Evolutionary conservation across 2,329 filamentous ascomycete genomes (phyloP), one percentile per base, ranked within the genome.

Genomic region (Mycocentrospora acerina): DNA sequence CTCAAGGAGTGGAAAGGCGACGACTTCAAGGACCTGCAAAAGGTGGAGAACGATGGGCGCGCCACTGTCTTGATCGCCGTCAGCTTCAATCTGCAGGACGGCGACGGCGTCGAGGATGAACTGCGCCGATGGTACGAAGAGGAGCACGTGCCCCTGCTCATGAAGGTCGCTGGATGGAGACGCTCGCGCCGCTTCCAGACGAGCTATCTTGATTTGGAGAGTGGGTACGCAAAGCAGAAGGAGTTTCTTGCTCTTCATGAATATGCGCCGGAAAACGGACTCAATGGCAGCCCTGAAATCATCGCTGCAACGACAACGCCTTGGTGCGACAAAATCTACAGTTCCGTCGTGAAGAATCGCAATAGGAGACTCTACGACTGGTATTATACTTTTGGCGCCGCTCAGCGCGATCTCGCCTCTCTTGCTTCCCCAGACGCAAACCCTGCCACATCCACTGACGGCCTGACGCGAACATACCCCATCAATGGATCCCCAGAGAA

Each of bases 311-410:
- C 75, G 51, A 71, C 74, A 9, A 89, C 86, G 1, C 71, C 78
- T 1, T 82, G 84, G 78, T 71, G 75, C 12, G 71, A 74, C 3
- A 74, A 81, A 33, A 72, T 89, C 24, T 78, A 79, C 53, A 65
- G 69, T 14, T 78, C 81, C 24, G 75, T 81, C 11, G 77, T 88
- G 9, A 76, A 73, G 15, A 66, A 71, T 31, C 80, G 79, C 55
- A 73, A 68, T 9, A 74, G 81, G 29, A 76, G 85, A 13, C 74
- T 75, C 0, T 93, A 88, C 67, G 73, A 79, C 24, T 79, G 90
- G 46, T 87, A 88, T 64, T 90, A 93, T 65, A 82, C 85, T 9
- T 94, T 95, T 57, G 86, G 88, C 0, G 78, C 85, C 0, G 86
- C 80, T 0, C 82, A 86, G 0, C 77, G 86, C 16, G 85, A 91